These are phyloP conservation scores for Trichaptum fuscoviolaceum DNA, from an alignment of 768 basidiomycete genomes.

Conservation along the genomic window DNA sequence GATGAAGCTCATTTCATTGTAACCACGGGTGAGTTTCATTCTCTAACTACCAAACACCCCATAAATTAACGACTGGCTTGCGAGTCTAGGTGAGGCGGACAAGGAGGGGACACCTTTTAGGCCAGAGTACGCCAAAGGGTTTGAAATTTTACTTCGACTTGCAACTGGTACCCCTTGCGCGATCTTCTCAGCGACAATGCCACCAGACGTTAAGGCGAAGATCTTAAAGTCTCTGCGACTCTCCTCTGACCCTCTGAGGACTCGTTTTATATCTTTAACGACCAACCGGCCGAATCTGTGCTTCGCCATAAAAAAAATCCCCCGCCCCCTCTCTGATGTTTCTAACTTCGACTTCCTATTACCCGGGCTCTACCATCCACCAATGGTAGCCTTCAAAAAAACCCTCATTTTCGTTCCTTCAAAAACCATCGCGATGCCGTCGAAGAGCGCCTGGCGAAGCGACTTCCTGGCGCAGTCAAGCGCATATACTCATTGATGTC, in stretches of 20 bases:
- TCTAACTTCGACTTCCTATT: not conserved
- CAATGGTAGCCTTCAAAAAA: not conserved
- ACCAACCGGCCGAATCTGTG: not conserved
- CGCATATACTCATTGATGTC: not conserved
- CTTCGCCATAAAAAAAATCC: not conserved
- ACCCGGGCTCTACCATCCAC: not conserved
- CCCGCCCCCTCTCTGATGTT: not conserved
- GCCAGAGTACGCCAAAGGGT: not conserved
- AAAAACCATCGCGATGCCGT: not conserved
- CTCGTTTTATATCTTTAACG: not conserved
- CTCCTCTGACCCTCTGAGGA: not conserved
- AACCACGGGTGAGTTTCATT: not conserved
- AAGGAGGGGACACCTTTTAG: not conserved
- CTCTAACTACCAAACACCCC: too few relatives aligned
- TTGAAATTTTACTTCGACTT: not conserved
- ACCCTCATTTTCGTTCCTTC: not conserved
- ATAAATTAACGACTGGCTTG: too few relatives aligned
- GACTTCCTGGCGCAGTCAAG: not conserved
- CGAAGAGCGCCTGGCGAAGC: not conserved
- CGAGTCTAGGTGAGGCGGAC: not conserved
- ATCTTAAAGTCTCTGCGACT: not conserved
- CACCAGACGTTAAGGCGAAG: not conserved
- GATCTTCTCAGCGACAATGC: not conserved
- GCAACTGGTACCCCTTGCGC: not conserved
- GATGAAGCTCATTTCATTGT: not conserved